A percentile compares a stretch with the other conserved stretches of the same genome.
Evolutionary conservation across 495 filamentous ascomycete genomes (phyloP).

Genomic region (Penicillium paxilli): DNA sequence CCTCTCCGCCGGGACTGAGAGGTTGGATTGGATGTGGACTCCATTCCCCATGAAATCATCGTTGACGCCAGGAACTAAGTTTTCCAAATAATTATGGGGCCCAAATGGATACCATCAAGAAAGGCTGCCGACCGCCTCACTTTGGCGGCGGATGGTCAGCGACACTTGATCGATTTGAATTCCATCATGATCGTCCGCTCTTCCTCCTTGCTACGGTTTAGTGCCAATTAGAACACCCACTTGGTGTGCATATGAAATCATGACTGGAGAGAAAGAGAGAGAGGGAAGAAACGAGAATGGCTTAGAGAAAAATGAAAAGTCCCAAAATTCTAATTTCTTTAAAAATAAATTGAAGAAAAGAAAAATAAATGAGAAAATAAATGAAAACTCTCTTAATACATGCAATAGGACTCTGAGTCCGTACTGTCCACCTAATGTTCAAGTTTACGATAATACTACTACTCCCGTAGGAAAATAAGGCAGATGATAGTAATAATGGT

Average conservation of each 20-base stretch:
- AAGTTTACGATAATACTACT: too few species aligned
- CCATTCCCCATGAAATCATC: background rate
- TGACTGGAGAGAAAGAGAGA: background rate
- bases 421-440: too few species aligned
- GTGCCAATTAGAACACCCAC: slow-evolving; percentile 1
- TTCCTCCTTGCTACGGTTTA: slow-evolving; percentile 13
- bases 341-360: too few species aligned
- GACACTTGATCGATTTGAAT: slow-evolving; percentile 7
- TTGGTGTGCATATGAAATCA: slow-evolving; percentile 12
- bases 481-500: too few species aligned
- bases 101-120: background rate
- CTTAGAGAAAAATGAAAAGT: background rate
- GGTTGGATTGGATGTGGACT: background rate
- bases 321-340: too few species aligned
- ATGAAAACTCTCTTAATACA: too few species aligned
- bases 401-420: too few species aligned
- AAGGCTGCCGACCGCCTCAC: background rate
- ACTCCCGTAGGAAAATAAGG: too few species aligned
- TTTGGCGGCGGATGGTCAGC: background rate
- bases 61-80: background rate
- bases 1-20: background rate
- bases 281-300: background rate
- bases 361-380: too few species aligned
- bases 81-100: background rate
- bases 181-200: slow-evolving; percentile 18